Conservation (phyloP, 2,329 filamentous ascomycete species). For the Ophiocordyceps robertsii region DNA sequence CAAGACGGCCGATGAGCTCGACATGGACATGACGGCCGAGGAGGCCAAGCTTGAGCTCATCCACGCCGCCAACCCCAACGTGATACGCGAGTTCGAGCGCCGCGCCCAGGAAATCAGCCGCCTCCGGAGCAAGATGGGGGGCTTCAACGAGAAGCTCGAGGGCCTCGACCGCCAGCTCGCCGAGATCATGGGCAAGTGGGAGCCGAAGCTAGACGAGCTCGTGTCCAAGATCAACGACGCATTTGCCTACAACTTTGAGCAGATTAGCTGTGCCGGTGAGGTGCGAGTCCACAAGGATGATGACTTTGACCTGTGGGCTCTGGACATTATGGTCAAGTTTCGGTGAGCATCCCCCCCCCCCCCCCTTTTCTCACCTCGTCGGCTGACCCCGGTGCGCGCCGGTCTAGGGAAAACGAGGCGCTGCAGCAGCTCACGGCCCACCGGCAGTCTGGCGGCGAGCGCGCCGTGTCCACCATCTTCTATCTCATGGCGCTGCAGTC, state of each 20-base stretch:
- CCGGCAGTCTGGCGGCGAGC: constrained; percentile 90
- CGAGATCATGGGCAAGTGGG: constrained; percentile 61
- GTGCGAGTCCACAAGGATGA: constrained; percentile 79
- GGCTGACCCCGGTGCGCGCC: not conserved
- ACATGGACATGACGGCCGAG: constrained; percentile 61
- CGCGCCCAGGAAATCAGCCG: constrained; percentile 57
- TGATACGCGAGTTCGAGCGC: constrained; percentile 65
- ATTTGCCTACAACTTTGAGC: constrained; percentile 84
- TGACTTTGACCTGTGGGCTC: constrained; percentile 87
- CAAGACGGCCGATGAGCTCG: constrained; percentile 49
- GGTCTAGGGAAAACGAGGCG: constrained; percentile 56
- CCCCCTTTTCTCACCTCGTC: not conserved
- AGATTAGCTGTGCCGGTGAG: constrained; percentile 89
- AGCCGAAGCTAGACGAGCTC: constrained; percentile 67
- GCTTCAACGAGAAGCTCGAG: constrained; percentile 39
- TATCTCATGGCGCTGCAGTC: constrained; percentile 97
- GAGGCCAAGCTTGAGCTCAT: constrained; percentile 67
- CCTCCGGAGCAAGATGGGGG: constrained; percentile 42
- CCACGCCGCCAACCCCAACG: constrained; percentile 60
- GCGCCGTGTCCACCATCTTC: constrained; percentile 94
- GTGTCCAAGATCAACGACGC: constrained; percentile 74
- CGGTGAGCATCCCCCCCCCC: constrained; percentile 41
- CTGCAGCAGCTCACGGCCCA: constrained; percentile 80
- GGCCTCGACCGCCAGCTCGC: constrained; percentile 44
- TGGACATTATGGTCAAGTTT: constrained; percentile 92